phyloP scores from a whole-genome alignment of 2,329 filamentous ascomycete genomes.

The Drechslerella stenobrocha region DNA sequence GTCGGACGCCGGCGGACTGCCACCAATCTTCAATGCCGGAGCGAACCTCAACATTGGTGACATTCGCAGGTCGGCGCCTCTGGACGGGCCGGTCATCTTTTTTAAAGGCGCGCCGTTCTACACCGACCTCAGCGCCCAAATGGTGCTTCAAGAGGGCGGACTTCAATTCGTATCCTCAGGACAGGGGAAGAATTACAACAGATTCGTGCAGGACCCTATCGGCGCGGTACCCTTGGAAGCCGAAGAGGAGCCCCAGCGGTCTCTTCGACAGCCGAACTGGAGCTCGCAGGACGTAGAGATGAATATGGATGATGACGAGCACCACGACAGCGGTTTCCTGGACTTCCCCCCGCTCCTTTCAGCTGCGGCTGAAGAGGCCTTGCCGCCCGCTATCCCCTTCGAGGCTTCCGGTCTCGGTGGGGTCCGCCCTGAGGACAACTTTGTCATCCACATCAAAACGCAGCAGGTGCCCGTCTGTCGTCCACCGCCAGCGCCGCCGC shows the following conservation, averaged over 20 bases:
- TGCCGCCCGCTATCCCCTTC: conserved; percentile 54
- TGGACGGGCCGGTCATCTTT: conserved; percentile 73
- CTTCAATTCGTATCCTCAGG: conserved; percentile 51
- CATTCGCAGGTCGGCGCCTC: conserved; percentile 29
- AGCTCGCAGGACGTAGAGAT: conserved; percentile 53
- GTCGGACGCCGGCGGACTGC: conserved; percentile 27
- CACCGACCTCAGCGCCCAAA: conserved; percentile 66
- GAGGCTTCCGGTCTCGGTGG: conserved; percentile 66
- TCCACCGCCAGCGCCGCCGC: too few species aligned
- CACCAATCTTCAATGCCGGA: conserved; percentile 33
- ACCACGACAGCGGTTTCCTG: conserved; percentile 55
- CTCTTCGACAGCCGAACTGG: conserved; percentile 30
- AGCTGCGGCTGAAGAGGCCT: conserved; percentile 20
- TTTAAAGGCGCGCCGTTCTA: conserved; percentile 80
- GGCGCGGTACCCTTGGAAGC: conserved; percentile 19
- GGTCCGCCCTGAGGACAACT: conserved; percentile 67
- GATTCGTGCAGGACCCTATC: conserved; percentile 44
- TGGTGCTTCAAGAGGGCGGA: conserved; percentile 59
- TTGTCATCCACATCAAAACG: conserved; percentile 61
- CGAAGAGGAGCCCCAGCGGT: conserved; percentile 1
- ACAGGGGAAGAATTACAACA: conserved; percentile 37
- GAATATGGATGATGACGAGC: conserved; percentile 58
- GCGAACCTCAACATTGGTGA: conserved; percentile 26
- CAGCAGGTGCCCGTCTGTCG: conserved; percentile 47
- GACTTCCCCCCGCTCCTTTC: conserved; percentile 16